Evolutionary conservation across 2,329 filamentous ascomycete species (phyloP).

Genomic region (Aureobasidium mangrovei): DNA sequence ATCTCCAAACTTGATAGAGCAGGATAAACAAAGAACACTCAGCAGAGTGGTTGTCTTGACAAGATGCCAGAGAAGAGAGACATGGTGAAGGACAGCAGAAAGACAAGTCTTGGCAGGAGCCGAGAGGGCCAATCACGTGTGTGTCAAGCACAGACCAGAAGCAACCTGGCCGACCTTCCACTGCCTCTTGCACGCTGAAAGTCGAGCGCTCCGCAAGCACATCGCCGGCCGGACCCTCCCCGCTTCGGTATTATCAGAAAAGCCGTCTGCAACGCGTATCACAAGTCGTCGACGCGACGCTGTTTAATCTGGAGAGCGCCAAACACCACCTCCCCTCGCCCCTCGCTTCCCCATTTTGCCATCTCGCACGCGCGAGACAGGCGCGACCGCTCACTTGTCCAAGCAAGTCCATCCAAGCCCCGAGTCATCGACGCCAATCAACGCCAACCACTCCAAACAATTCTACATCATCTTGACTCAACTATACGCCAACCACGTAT

Average conservation of each 20-base stretch:
- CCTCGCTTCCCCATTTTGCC: constrained; percentile 7
- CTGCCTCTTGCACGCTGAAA: neutral
- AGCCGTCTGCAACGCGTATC: constrained; percentile 8
- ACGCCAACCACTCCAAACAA: constrained; percentile 1
- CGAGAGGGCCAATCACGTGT: neutral
- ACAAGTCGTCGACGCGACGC: constrained; percentile 2
- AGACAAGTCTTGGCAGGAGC: too few species aligned
- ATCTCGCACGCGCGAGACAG: neutral
- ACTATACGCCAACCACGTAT: neutral
- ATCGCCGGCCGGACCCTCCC: neutral
- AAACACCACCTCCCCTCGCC: neutral
- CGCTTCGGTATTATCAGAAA: neutral
- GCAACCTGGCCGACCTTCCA: too few species aligned
- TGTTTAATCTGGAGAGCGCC: neutral
- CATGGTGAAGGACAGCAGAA: too few species aligned
- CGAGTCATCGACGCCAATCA: constrained; percentile 10
- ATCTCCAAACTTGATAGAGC: neutral
- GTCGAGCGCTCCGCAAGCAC: neutral
- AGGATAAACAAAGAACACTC: too few species aligned
- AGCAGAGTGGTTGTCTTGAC: too few species aligned
- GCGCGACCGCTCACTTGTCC: constrained; percentile 5
- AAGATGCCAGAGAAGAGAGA: too few species aligned
- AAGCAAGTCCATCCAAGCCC: neutral
- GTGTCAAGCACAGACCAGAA: neutral
- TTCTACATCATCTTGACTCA: neutral